These are phyloP conservation scores for Saccharomycopsis vini DNA, from an alignment of 805 yeast species.

Conservation along the genomic window DNA sequence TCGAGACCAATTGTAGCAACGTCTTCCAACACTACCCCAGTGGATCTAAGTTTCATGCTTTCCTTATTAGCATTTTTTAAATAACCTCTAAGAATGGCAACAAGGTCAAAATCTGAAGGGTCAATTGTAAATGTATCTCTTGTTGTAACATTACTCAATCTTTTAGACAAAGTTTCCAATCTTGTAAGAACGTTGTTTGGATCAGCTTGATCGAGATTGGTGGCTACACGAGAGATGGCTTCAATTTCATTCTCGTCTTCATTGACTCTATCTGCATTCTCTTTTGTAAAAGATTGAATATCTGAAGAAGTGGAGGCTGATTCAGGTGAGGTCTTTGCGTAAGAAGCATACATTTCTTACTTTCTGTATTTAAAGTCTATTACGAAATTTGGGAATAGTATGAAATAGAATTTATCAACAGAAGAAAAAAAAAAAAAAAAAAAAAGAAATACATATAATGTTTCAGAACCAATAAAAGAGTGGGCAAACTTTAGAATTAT, in stretches of 20 bases:
- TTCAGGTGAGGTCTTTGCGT: too few species aligned
- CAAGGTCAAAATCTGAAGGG: slow-evolving; percentile 34
- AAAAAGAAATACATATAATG: too few species aligned
- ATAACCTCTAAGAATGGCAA: slow-evolving; percentile 29
- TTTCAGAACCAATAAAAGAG: too few species aligned
- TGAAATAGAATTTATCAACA: too few species aligned
- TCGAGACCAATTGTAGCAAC: slow-evolving; percentile 35
- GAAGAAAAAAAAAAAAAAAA: too few species aligned
- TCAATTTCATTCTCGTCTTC: slow-evolving; percentile 6
- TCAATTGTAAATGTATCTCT: slow-evolving; percentile 22
- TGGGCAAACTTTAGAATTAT: too few species aligned
- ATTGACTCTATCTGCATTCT: too few species aligned
- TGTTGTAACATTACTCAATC: slow-evolving; percentile 16
- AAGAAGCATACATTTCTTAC: too few species aligned
- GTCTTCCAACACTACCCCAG: slow-evolving; percentile 36
- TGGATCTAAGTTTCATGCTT: slow-evolving; percentile 23
- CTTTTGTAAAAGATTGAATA: too few species aligned
- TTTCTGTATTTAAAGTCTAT: too few species aligned
- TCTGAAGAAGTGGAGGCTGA: too few species aligned
- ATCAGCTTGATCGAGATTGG: slow-evolving; percentile 7
- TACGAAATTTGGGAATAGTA: too few species aligned
- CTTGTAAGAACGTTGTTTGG: slow-evolving; percentile 12
- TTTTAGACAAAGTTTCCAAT: slow-evolving; percentile 9
- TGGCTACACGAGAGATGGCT: slow-evolving; percentile 9
- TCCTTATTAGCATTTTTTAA: slow-evolving; percentile 21